A percentile compares a stretch with the other conserved stretches of the same genome.
These are phyloP conservation scores for Primulina tabacum DNA, from an alignment of 257 asterid genomes.

Conservation along the genomic window DNA sequence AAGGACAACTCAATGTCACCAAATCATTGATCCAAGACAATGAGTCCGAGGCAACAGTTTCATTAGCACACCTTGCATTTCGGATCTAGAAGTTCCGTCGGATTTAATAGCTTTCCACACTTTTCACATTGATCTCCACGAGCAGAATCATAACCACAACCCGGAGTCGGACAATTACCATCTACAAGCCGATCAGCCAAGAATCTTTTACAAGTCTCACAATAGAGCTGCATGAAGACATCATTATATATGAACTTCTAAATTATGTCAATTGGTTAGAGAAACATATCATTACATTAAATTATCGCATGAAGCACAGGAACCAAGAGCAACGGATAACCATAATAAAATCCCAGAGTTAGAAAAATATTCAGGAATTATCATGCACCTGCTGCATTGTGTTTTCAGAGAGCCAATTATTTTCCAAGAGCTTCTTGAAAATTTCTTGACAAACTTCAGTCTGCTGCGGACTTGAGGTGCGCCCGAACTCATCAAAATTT, in stretches of 20 bases:
- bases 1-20: neutral
- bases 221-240: constrained; percentile 54
- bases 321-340: constrained; percentile 9
- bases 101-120: constrained; percentile 82
- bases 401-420: constrained; percentile 75
- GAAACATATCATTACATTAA: constrained; percentile 1
- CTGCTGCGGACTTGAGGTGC: constrained; percentile 88
- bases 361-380: constrained; percentile 11
- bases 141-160: constrained; percentile 80
- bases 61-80: constrained; percentile 70
- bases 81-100: constrained; percentile 81
- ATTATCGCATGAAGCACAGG: constrained; percentile 7
- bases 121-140: constrained; percentile 96
- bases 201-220: constrained; percentile 68
- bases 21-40: neutral
- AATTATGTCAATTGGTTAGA: constrained; percentile 1
- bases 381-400: constrained; percentile 72
- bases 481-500: constrained; percentile 87
- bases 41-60: constrained; percentile 11
- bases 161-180: constrained; percentile 80
- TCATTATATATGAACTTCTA: constrained; percentile 12
- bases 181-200: constrained; percentile 90
- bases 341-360: constrained; percentile 4
- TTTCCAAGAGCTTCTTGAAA: constrained; percentile 66
- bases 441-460: constrained; percentile 83